Percentiles rank a stretch among this genome's conserved stretches.
phyloP scores from a whole-genome alignment of 2,329 filamentous ascomycete genomes.

The Ophiostoma triangulosporum region DNA sequence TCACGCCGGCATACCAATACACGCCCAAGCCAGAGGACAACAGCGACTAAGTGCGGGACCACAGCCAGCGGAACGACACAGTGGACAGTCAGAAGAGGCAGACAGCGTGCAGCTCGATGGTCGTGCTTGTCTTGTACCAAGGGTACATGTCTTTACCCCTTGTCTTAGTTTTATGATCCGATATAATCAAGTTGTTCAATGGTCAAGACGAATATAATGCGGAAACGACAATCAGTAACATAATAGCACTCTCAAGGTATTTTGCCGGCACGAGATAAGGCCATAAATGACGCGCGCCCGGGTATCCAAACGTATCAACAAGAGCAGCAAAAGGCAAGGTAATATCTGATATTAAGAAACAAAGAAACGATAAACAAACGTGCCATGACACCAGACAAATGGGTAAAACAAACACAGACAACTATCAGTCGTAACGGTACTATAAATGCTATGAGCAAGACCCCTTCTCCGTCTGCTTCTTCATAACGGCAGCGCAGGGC shows the following conservation, averaged over 20 bases:
- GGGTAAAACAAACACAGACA: too few species aligned
- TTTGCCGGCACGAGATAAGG: too few species aligned
- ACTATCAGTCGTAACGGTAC: too few species aligned
- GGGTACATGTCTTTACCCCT: neutral
- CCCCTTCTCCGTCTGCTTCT: neutral
- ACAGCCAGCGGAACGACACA: neutral
- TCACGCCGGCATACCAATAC: slow-evolving; percentile 14
- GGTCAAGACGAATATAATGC: neutral
- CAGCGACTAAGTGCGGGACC: neutral
- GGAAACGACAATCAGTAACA: neutral
- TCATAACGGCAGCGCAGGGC: neutral
- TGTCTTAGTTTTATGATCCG: neutral
- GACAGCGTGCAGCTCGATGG: neutral
- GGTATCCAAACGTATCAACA: neutral
- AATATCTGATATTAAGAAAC: neutral
- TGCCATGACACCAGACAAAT: too few species aligned
- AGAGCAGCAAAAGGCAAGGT: neutral
- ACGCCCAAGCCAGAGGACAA: slow-evolving; percentile 11
- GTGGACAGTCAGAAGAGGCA: neutral
- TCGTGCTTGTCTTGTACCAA: neutral
- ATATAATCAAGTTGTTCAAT: too few species aligned
- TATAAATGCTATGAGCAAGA: too few species aligned
- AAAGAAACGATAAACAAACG: neutral
- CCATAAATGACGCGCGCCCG: neutral
- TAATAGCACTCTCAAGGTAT: too few species aligned